Percentiles rank a stretch among this genome's conserved stretches.
These are phyloP conservation scores for Crithidia sp. DNA, from an alignment of 208 protist genomes.

Conservation along the genomic window DNA sequence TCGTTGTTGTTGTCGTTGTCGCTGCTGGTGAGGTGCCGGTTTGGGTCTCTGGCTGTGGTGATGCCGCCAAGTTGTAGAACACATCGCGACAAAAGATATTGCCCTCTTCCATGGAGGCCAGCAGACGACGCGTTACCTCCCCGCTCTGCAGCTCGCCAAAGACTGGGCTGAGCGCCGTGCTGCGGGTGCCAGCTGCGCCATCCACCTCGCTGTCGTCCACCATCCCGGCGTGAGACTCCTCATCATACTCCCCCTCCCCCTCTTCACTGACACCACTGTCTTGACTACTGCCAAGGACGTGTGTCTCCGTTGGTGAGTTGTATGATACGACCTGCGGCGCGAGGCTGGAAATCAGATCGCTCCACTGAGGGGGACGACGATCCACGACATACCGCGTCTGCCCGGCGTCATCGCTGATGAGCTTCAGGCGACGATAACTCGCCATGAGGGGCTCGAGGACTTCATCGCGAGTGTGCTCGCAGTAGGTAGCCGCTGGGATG, in stretches of 20 bases:
- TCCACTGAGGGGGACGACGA: slow-evolving; percentile 16
- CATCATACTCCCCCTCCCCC: too few relatives aligned
- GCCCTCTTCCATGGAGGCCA: slow-evolving; percentile 32
- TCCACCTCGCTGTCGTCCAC: not conserved
- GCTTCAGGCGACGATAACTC: slow-evolving; percentile 47
- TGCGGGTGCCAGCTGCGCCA: not conserved
- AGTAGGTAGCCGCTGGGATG: slow-evolving; percentile 49
- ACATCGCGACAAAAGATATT: slow-evolving; percentile 61
- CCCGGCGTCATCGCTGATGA: slow-evolving; percentile 36
- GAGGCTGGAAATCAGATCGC: slow-evolving; percentile 13
- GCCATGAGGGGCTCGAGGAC: slow-evolving; percentile 52
- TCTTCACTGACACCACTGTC: too few relatives aligned
- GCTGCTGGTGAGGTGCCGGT: not conserved
- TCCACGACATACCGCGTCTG: slow-evolving; percentile 28
- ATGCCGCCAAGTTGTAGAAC: slow-evolving; percentile 42
- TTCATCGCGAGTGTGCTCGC: slow-evolving; percentile 48
- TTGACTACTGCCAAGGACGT: too few relatives aligned
- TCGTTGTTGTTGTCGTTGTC: not conserved
- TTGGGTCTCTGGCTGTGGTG: not conserved
- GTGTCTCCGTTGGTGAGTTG: too few relatives aligned
- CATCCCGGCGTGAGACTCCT: not conserved
- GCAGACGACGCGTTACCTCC: slow-evolving; percentile 8
- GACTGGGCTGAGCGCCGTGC: too few relatives aligned
- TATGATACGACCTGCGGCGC: slow-evolving; percentile 20
- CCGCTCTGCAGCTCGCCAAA: not conserved